A percentile compares a stretch with the other conserved stretches of the same genome.
These are phyloP conservation scores for Cucumis sativus DNA, from an alignment of 306 rosid genomes.

Conservation along the genomic window DNA sequence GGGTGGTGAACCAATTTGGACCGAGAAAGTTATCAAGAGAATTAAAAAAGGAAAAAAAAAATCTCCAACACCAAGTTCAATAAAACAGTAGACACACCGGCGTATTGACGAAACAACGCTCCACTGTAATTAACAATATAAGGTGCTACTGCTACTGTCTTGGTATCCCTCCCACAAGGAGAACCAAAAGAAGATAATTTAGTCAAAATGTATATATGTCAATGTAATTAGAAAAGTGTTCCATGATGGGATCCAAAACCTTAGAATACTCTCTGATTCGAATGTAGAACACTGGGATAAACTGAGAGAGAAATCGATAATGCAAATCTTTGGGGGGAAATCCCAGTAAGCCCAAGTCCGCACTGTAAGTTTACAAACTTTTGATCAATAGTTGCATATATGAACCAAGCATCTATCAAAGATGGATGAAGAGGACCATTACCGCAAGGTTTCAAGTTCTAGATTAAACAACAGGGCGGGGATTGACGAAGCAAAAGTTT, in stretches of 20 bases:
- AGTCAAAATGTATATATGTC: neutral
- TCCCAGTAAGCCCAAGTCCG: conserved; percentile 92
- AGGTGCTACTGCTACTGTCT: conserved; percentile 93
- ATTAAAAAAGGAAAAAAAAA: neutral
- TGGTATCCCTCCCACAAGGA: conserved; percentile 14
- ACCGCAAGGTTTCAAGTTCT: conserved; percentile 93
- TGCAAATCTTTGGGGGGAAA: conserved; percentile 89
- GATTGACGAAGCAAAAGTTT: conserved; percentile 58
- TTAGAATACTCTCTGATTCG: conserved; percentile 88
- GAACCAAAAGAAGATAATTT: conserved; percentile 8
- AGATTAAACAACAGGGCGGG: conserved; percentile 84
- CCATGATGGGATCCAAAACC: conserved; percentile 23
- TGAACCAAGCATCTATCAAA: conserved; percentile 6
- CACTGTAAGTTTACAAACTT: conserved; percentile 53
- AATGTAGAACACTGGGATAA: conserved; percentile 80
- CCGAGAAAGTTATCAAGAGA: neutral
- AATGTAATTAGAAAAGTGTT: neutral
- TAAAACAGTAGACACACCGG: conserved; percentile 42
- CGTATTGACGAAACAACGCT: conserved; percentile 89
- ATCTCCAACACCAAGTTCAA: neutral
- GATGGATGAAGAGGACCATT: conserved; percentile 11
- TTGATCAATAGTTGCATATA: conserved; percentile 13
- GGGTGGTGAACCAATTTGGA: neutral
- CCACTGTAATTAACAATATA: conserved; percentile 83
- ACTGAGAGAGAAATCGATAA: conserved; percentile 89